Evolutionary conservation across 2,329 filamentous ascomycete genomes (phyloP), one percentile per base, ranked within the genome.

Genomic region (Monosporascus sp.): DNA sequence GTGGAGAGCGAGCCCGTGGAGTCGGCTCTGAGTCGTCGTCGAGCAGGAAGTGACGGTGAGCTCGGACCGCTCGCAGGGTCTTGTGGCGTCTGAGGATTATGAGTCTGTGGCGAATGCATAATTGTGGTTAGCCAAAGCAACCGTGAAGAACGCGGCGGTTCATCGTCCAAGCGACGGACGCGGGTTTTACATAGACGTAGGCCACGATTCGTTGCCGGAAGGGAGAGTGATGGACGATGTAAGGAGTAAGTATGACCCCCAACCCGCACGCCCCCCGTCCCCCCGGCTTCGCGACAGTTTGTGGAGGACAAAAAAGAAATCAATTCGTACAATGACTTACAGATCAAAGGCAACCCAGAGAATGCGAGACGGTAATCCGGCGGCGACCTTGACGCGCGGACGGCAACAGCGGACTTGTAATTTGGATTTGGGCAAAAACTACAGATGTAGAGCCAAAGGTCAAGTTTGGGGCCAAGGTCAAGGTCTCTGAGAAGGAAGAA

Each of bases 91-190:
- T 57, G 57, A 56, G 51, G 54, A 55, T 57, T 54, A 58, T 59
- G 55, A 56, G 60, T 54, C 54, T 60, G 57, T 57, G 50, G 52
- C 37, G 53, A 57, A 50, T 50, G 57, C 55, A 62, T 59, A 24
- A 54, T 49, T 53, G 27, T 43, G 24, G 57, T 63, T 43, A 63
- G 61, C 53, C 49, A 52, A 50, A 50, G 24, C 14, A 35, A 35
- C 11, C 11, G 5, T 35, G 31, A 14, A 35, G 31, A 5, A 35
- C 31, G 11, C 11, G 31, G 11, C 14, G 31, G 5, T 35, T 35
- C 11, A 35, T 35, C 31, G 31, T 35, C 31, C 5, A 35, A 35
- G 11, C 14, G 9, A 35, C 4, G 11, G 31, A 35, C 11, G 9
- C 5, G 31, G 31, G 31, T 35, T 35, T 35, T 35, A 14, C 11